Conservation (phyloP, 192 early-diverging fungal genomes). For the Coemansia sp. region DNA sequence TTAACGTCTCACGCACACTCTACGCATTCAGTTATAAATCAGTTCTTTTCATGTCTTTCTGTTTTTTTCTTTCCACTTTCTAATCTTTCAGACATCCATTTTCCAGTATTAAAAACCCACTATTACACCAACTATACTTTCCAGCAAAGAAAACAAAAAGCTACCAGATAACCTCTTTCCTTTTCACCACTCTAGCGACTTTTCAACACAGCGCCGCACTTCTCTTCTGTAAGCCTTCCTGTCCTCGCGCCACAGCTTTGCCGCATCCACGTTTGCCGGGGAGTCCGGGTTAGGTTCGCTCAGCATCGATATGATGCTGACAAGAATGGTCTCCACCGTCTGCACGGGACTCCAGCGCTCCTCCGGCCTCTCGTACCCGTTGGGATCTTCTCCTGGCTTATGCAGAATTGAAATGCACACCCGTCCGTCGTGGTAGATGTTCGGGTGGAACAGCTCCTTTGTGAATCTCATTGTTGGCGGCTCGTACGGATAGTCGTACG, state of each 20-base stretch:
- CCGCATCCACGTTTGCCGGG: conserved; percentile 94
- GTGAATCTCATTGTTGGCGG: conserved; percentile 89
- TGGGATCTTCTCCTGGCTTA: conserved; percentile 83
- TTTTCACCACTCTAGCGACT: conserved; percentile 35
- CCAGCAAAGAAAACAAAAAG: neutral
- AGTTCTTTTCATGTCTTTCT: neutral
- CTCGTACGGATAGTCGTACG: conserved; percentile 77
- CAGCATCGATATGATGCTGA: conserved; percentile 92
- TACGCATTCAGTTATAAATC: neutral
- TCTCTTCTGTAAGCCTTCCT: conserved; percentile 72
- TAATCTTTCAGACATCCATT: no score
- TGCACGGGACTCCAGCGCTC: conserved; percentile 97
- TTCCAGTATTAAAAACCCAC: no score
- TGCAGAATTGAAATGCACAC: conserved; percentile 98
- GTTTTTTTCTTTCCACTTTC: neutral
- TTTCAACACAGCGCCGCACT: conserved; percentile 63
- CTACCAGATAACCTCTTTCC: neutral
- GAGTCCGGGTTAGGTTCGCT: conserved; percentile 92
- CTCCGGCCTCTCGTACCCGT: conserved; percentile 84
- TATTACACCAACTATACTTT: no score
- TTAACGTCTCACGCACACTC: no score
- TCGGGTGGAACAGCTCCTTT: conserved; percentile 93
- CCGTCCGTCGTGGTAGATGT: conserved; percentile 85
- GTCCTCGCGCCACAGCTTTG: conserved; percentile 81
- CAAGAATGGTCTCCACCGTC: conserved; percentile 89